Evolutionary conservation across 208 protist species (phyloP), one percentile per base, ranked within the genome.

Genomic region (Vickermania spadyakhi): DNA sequence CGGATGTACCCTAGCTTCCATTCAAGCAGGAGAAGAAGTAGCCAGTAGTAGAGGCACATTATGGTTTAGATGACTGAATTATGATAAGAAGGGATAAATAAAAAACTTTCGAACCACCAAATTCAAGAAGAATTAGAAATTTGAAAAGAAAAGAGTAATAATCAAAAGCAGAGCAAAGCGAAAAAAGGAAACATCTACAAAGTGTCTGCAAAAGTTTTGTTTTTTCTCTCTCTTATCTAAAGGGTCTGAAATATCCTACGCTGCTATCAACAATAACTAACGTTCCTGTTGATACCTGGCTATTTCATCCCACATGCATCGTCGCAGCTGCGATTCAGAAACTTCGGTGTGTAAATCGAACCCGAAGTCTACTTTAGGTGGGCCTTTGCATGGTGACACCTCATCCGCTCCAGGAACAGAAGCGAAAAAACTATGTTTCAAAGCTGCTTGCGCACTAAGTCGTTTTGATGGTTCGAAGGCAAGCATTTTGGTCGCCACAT

Each of bases 401-500:
- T 45, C 36, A 18, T 45, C 18, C 18, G 60, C 50, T 5, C 73
- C 83, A 2, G 72, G 82, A 22, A 91, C 75, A 45, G 55, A 57
- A 21, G 36, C 78, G 52, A 97, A 93, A 59, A 95, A 97, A 0
- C 81, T 71, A 41, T 97, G 94, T 31, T 77, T 31, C 26, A 97
- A 64, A 1, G 91, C 87, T 58, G 93, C 75, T 50, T 62, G 23
- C 0, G 90, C 93, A 3, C 91, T 97, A n/a, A 93, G 64, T 54
- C 94, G 83, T 51, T 96, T 90, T 4, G 68, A 63, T 21, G 94
- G 90, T 51, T 97, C 89, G 60, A 96, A 96, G 30, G 73, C 74
- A n/a, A 97, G 76, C 82, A 97, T 91, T 54, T 80, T 78, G n/a
- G 58, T 79, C 13, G 97, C 68, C 52, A 97, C 53, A 50, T 97